Percentiles rank a stretch among this genome's conserved stretches.
These are phyloP conservation scores for Aspergillus brunneoviolaceus DNA, from an alignment of 2,329 filamentous ascomycete species.

Conservation along the genomic window DNA sequence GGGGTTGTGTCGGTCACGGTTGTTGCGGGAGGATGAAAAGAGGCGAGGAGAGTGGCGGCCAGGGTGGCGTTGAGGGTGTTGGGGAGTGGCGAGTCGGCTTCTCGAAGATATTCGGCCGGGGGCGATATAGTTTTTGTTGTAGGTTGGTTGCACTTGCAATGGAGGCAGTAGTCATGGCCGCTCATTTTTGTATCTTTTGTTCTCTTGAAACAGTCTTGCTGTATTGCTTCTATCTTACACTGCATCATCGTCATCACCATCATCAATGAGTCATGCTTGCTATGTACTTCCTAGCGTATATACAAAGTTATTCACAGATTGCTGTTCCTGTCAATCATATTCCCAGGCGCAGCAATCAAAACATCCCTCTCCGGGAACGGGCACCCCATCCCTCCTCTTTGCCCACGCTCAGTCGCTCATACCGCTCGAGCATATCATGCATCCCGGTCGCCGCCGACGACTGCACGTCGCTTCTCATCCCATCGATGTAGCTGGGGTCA, in stretches of 20 bases:
- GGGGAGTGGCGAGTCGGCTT: constrained; percentile 42
- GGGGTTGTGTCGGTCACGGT: no score
- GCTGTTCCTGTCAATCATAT: no score
- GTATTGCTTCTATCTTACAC: neutral
- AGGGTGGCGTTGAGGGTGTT: constrained; percentile 35
- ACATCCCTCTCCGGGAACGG: neutral
- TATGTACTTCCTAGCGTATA: neutral
- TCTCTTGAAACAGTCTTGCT: neutral
- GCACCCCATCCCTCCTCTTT: constrained; percentile 9
- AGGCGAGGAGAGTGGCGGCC: no score
- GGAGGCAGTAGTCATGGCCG: no score
- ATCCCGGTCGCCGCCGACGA: constrained; percentile 12
- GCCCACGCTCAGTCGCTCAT: constrained; percentile 26
- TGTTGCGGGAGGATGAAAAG: no score
- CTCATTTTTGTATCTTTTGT: neutral
- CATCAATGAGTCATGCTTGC: neutral
- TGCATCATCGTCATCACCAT: neutral
- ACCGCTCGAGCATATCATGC: constrained; percentile 25
- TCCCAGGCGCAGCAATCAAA: neutral
- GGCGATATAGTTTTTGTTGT: constrained; percentile 18
- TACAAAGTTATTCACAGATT: neutral
- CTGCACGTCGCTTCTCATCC: neutral
- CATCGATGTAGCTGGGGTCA: constrained; percentile 6
- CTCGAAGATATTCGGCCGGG: constrained; percentile 47
- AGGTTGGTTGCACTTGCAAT: no score